Percentiles rank a stretch among this genome's conserved stretches.
Evolutionary conservation across 345 rosid genomes (phyloP).

Genomic region (Hibiscus trionum): DNA sequence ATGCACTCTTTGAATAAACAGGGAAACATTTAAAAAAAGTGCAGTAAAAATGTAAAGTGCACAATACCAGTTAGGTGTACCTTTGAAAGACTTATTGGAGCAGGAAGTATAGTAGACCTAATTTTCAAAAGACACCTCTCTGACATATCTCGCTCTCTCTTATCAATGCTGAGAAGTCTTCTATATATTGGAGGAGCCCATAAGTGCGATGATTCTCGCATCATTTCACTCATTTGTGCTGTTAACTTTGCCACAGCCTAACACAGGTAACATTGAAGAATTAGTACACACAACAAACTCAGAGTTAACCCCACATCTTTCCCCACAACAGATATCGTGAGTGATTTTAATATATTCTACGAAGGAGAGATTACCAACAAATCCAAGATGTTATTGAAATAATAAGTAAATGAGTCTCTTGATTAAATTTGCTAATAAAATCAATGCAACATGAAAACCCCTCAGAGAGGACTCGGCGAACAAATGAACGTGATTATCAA

Average conservation of each 20-base stretch:
- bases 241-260: conserved; percentile 44
- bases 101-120: conserved; percentile 33
- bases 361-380: neutral
- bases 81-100: conserved; percentile 39
- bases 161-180: conserved; percentile 48
- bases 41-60: neutral
- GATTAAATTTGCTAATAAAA: neutral
- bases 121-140: conserved; percentile 44
- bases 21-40: neutral
- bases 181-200: conserved; percentile 51
- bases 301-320: neutral
- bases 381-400: neutral
- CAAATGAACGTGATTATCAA: neutral
- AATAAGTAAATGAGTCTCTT: neutral
- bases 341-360: neutral
- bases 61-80: conserved; percentile 14
- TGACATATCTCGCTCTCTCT: conserved; percentile 48
- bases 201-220: conserved; percentile 41
- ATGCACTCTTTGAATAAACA: neutral
- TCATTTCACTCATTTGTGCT: conserved; percentile 31
- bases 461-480: neutral
- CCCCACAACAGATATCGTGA: neutral
- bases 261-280: conserved; percentile 5
- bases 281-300: neutral
- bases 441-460: neutral